Base-by-base conservation (phyloP, 495 filamentous ascomycete genomes). In the Aspergillus baeticus region DNA sequence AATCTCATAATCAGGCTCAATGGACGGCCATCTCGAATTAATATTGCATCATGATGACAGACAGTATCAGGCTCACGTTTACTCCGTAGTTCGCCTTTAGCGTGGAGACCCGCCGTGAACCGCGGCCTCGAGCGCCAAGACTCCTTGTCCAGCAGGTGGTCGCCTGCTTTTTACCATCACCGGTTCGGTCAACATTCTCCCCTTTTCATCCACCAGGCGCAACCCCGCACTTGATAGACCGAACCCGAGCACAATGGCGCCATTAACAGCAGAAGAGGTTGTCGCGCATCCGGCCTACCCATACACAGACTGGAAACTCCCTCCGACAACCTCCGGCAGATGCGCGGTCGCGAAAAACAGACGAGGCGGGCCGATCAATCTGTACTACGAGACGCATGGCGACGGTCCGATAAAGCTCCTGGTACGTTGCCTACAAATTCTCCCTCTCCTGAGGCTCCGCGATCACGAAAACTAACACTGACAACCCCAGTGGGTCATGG, bases 301-400 rank as follows among this genome's bases (percentile, higher is more conserved):
- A 14, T 65, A 75, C 55, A 64, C 79, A n/a, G 72, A 84, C 63
- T 91, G 86, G 84, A 70, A 81, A 21, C 81, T 93, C 5, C 74
- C 80, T 50, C 82, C 87, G 0, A 73, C 81, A 23, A 69, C 72
- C 31, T 75, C 79, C 29, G 89, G 84, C 14, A 75, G 76, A 47
- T 58, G 79, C n/a, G 65, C 80, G 2, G 87, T 90, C 34, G 89
- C 85, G 4, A 67, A 74, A 10, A 79, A 75, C 29, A 74, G 89
- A 59, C 65, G 65, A 18, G 87, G 87, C 18, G 87, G 88, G 0
- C 88, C 88, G 0, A 69, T 91, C 48, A 80, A 87, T 10, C 84
- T 93, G 47, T 75, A 81, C 42, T 92, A 85, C 74, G 88, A 95
- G 64, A 78, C 92, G 31, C 90, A 96, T 73, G 91, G 91, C 38